Percentiles rank a stretch among this genome's conserved stretches.
These are phyloP conservation scores for Pleurotus giganteus DNA, from an alignment of 768 basidiomycete genomes.

Conservation along the genomic window DNA sequence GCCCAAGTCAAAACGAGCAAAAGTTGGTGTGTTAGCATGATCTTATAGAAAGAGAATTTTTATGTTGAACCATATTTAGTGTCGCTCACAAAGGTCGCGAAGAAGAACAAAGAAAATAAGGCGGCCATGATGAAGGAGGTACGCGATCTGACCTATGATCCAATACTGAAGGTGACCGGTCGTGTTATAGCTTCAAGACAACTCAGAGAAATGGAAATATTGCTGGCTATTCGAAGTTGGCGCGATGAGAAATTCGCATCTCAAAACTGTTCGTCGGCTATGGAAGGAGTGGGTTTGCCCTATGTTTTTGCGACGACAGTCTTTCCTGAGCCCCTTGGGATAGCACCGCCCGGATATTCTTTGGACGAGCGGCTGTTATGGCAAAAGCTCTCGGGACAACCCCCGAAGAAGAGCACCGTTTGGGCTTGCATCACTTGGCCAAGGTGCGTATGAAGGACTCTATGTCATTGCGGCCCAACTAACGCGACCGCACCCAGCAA, in stretches of 20 bases:
- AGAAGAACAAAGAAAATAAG: slow-evolving; percentile 94
- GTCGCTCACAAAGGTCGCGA: slow-evolving; percentile 89
- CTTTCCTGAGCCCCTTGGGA: slow-evolving; percentile 6
- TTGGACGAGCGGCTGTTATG: slow-evolving; percentile 87
- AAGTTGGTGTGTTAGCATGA: slow-evolving; percentile 63
- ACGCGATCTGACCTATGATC: slow-evolving; percentile 15
- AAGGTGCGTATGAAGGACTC: slow-evolving; percentile 44
- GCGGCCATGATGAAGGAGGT: slow-evolving; percentile 78
- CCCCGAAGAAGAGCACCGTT: slow-evolving; percentile 79
- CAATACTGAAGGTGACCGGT: background rate
- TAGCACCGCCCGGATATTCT: slow-evolving; percentile 88
- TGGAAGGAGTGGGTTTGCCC: slow-evolving; percentile 80
- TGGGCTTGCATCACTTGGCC: slow-evolving; percentile 77
- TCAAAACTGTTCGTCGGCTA: slow-evolving; percentile 88
- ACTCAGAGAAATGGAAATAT: slow-evolving; percentile 88
- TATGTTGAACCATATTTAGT: slow-evolving; percentile 53
- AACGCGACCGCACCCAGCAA: slow-evolving; percentile 48
- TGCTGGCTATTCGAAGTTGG: slow-evolving; percentile 96
- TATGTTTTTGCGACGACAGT: background rate
- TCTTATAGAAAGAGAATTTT: slow-evolving; percentile 9
- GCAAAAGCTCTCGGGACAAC: slow-evolving; percentile 92
- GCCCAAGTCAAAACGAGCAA: slow-evolving; percentile 88
- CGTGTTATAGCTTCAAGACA: slow-evolving; percentile 65
- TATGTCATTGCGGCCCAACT: background rate
- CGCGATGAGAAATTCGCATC: slow-evolving; percentile 90